These are phyloP conservation scores for Arxiozyma telluris DNA, from an alignment of 1,139 yeast genomes.

Conservation along the genomic window DNA sequence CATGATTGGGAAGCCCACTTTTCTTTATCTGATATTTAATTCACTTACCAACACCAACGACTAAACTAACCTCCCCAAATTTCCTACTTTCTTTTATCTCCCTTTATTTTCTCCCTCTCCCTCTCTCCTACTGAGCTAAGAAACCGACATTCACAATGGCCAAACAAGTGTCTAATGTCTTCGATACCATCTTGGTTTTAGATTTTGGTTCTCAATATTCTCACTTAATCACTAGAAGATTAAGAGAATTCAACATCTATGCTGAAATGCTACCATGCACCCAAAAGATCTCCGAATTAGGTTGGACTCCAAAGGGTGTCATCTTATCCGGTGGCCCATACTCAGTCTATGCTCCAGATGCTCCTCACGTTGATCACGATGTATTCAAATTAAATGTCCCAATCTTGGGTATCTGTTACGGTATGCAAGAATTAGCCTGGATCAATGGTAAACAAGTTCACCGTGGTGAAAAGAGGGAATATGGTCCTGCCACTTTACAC, in stretches of 20 bases:
- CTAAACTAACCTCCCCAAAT: too few species aligned
- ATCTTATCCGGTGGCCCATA: constrained; percentile 97
- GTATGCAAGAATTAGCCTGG: constrained; percentile 99
- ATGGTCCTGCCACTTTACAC: constrained; percentile 88
- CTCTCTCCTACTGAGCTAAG: neutral
- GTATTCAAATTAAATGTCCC: constrained; percentile 88
- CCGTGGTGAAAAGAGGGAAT: constrained; percentile 96
- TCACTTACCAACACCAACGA: neutral
- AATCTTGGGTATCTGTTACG: constrained; percentile 95
- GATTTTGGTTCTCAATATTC: constrained; percentile 99
- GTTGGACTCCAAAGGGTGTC: constrained; percentile 95
- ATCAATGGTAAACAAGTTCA: constrained; percentile 92
- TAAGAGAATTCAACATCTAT: constrained; percentile 95
- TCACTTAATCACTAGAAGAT: constrained; percentile 91
- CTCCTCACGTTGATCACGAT: constrained; percentile 96
- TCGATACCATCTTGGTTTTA: constrained; percentile 93
- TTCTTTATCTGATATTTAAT: neutral
- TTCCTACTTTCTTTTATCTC: neutral
- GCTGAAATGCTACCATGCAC: constrained; percentile 99
- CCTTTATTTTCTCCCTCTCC: neutral
- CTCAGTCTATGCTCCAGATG: constrained; percentile 89
- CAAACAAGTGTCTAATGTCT: constrained; percentile 63
- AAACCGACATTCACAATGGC: neutral
- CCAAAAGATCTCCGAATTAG: constrained; percentile 82
- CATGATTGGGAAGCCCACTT: too few species aligned